phyloP scores from a whole-genome alignment of 2,329 filamentous ascomycete genomes.

The Aspergillus sp. region DNA sequence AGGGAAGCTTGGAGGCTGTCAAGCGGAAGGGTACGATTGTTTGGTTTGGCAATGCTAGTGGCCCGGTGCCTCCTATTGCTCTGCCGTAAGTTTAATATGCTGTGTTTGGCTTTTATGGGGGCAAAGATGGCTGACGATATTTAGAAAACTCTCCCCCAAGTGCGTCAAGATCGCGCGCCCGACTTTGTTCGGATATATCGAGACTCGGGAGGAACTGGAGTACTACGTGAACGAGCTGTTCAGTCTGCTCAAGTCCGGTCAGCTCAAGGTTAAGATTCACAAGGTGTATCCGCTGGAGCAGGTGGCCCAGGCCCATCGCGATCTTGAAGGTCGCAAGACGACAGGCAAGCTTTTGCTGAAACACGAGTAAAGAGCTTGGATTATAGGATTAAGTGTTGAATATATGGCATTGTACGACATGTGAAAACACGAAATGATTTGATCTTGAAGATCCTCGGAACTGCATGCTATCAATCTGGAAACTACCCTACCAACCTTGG shows the following conservation, averaged over 20 bases:
- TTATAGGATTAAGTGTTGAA: background rate
- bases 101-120: background rate
- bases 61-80: slow-evolving; percentile 69
- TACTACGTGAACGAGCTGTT: slow-evolving; percentile 72
- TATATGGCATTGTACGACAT: background rate
- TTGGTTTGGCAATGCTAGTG: slow-evolving; percentile 79
- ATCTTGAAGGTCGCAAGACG: slow-evolving; percentile 79
- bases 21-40: slow-evolving; percentile 75
- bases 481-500: background rate
- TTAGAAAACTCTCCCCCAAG: slow-evolving; percentile 61
- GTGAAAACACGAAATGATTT: background rate
- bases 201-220: slow-evolving; percentile 68
- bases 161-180: slow-evolving; percentile 77
- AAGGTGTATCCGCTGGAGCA: slow-evolving; percentile 75
- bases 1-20: slow-evolving; percentile 70
- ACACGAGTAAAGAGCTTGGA: slow-evolving; percentile 41
- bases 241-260: slow-evolving; percentile 19
- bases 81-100: slow-evolving; percentile 53
- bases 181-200: slow-evolving; percentile 68
- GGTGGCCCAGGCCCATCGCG: slow-evolving; percentile 68
- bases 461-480: background rate
- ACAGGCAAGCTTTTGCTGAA: slow-evolving; percentile 79
- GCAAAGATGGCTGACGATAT: slow-evolving; percentile 8
- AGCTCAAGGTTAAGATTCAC: slow-evolving; percentile 51
- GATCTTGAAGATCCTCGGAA: background rate